Percentiles rank a stretch among this genome's conserved stretches.
Conservation (phyloP, 352 stramenopile genomes). For the Blastocystis sp. region DNA sequence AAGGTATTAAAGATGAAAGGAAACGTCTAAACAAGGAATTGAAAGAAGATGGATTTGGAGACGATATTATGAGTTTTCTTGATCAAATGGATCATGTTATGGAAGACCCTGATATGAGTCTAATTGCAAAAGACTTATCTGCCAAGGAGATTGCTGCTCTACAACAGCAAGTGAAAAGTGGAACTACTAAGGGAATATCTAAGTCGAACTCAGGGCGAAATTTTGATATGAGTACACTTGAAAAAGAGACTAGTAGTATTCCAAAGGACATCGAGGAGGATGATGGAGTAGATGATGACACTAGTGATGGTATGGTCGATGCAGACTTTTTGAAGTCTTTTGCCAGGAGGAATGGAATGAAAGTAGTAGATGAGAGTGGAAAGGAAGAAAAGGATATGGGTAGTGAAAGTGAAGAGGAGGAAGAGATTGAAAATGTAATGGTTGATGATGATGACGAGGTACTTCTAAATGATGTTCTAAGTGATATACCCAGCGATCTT, state of each 20-base stretch:
- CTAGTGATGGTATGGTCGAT: constrained; percentile 12
- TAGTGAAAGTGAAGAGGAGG: constrained; percentile 29
- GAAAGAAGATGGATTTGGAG: constrained; percentile 61
- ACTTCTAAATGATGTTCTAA: background rate
- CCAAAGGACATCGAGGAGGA: constrained; percentile 15
- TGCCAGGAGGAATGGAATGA: constrained; percentile 15
- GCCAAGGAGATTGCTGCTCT: constrained; percentile 3
- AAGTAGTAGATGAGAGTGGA: constrained; percentile 4
- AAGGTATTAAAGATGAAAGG: background rate
- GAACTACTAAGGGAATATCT: background rate
- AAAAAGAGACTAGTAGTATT: background rate
- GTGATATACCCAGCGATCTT: no score
- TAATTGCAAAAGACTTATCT: constrained; percentile 21
- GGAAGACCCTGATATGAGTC: background rate
- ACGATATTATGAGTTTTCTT: constrained; percentile 57
- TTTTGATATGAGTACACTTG: background rate
- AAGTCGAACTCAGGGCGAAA: background rate
- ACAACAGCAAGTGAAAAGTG: background rate
- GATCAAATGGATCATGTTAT: constrained; percentile 52
- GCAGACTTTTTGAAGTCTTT: constrained; percentile 10
- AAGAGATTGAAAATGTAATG: constrained; percentile 20
- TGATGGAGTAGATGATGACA: constrained; percentile 41
- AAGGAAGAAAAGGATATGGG: background rate
- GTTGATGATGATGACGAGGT: background rate
- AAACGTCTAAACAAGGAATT: constrained; percentile 57